Conservation (phyloP, 768 basidiomycete genomes). For the Crassisporium funariophilum region DNA sequence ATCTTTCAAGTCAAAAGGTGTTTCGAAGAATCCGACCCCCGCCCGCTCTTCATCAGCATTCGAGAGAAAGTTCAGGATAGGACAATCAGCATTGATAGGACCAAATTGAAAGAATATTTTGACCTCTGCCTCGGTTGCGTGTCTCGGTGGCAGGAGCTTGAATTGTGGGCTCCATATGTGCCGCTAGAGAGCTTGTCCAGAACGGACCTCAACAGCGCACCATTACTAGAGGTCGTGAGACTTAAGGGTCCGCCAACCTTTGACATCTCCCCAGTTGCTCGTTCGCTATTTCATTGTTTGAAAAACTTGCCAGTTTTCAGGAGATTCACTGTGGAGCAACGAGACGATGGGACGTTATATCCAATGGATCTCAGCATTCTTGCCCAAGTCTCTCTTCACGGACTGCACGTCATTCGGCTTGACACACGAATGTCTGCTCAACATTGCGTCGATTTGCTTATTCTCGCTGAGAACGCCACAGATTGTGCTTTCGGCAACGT, state of each 20-base stretch:
- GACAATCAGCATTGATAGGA: not conserved
- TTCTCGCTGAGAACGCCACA: not conserved
- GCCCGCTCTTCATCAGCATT: no score
- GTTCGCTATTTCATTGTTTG: constrained; percentile 2
- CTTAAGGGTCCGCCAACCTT: constrained; percentile 4
- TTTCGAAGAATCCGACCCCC: no score
- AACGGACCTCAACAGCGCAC: not conserved
- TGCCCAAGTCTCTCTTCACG: not conserved
- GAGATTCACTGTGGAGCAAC: constrained; percentile 4
- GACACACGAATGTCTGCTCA: constrained; percentile 6
- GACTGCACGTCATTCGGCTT: constrained; percentile 2
- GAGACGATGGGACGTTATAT: constrained; percentile 2
- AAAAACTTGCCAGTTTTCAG: constrained; percentile 1
- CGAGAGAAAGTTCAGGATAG: constrained; percentile 2
- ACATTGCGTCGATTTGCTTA: constrained; percentile 5
- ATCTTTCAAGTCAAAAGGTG: no score
- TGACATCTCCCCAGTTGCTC: constrained; percentile 1
- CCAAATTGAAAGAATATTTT: constrained; percentile 2
- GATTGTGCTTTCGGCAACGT: constrained; percentile 10
- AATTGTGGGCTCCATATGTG: constrained; percentile 7
- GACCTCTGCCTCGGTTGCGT: constrained; percentile 6
- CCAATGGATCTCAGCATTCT: not conserved
- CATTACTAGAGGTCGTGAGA: not conserved
- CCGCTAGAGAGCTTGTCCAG: constrained; percentile 2
- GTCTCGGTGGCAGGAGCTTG: constrained; percentile 1